These are phyloP conservation scores for Scenedesmus sp. DNA, from an alignment of 163 green algal genomes.

Conservation along the genomic window DNA sequence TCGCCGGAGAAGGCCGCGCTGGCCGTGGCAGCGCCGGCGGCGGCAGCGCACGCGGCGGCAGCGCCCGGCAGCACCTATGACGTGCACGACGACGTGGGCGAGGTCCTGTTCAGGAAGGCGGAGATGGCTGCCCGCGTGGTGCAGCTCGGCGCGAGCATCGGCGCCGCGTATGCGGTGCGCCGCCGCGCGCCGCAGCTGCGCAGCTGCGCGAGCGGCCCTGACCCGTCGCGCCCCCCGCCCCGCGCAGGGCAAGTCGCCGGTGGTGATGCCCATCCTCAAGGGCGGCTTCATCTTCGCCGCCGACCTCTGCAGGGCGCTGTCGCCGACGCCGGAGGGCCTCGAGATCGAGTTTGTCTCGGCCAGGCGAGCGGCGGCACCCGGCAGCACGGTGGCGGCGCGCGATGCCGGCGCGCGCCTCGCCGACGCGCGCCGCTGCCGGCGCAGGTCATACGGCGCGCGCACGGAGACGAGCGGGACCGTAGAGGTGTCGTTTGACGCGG, in stretches of 20 bases:
- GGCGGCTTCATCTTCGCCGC: constrained; percentile 55
- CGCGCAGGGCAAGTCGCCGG: constrained; percentile 47
- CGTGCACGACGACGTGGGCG: constrained; percentile 35
- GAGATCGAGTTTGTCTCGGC: constrained; percentile 53
- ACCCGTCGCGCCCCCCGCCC: no score
- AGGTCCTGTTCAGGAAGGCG: constrained; percentile 45
- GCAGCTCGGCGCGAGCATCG: constrained; percentile 24
- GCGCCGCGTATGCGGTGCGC: constrained; percentile 5
- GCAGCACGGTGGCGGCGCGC: background rate
- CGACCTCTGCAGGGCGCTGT: constrained; percentile 46
- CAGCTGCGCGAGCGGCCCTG: no score
- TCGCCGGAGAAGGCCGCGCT: background rate
- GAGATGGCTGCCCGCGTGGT: constrained; percentile 25
- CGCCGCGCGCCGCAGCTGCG: no score
- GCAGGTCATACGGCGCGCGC: constrained; percentile 50
- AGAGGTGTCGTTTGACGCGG: constrained; percentile 49
- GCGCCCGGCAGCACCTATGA: constrained; percentile 19
- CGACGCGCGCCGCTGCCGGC: no score
- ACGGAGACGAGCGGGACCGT: constrained; percentile 52
- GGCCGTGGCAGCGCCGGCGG: background rate
- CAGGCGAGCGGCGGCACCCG: background rate
- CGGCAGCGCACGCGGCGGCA: background rate
- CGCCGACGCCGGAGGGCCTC: constrained; percentile 44
- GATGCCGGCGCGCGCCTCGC: no score
- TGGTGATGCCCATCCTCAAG: constrained; percentile 56